Evolutionary conservation across 2,329 filamentous ascomycete genomes (phyloP), one percentile per base, ranked within the genome.

Genomic region (Huntiella omanensis): DNA sequence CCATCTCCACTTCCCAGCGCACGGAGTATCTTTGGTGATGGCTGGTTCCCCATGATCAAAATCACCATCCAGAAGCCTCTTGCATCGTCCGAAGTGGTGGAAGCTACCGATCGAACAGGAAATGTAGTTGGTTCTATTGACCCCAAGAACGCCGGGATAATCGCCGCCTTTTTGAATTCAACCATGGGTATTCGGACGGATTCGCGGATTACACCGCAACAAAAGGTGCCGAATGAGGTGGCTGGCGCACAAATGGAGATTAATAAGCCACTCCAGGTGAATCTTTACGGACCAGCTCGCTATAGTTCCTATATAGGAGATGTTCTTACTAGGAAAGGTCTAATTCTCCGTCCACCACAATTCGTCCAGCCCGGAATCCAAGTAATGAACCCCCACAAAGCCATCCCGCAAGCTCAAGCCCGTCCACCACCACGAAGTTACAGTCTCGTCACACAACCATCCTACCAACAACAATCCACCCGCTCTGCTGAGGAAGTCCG

Each of bases 401-500:
- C 45, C 7, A 40, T 50, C 7, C 43, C 48, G 10, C 63, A 65
- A 46, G 63, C 65, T 8, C 62, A 61, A 6, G 58, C 60, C 2
- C 55, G 59, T 5, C 57, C 57, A 35, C 55, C 57, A 11, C 63
- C 62, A 38, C 49, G 57, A 7, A 59, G 52, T 51, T 58, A 54
- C 47, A 52, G 54, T 47, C 52, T 58, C 47, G 42, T 50, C 36
- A 50, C 50, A 12, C 49, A 53, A 33, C 48, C 52, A 16, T 47
- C 53, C 5, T 46, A 55, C 16, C 33, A 55, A 19, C 41, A 45
- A 28, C 43, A 40, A n/a, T 41, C 36, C 7, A 61, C 58, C 41
- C 73, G 84, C 32, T 88, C 83, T 0, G 77, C 79, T 0, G 88
- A 96, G 54, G 86, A 96, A 60, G 80, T 94, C 49, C 80, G 81